Conservation (phyloP, 768 basidiomycete species). For the Suillus weaverae region DNA sequence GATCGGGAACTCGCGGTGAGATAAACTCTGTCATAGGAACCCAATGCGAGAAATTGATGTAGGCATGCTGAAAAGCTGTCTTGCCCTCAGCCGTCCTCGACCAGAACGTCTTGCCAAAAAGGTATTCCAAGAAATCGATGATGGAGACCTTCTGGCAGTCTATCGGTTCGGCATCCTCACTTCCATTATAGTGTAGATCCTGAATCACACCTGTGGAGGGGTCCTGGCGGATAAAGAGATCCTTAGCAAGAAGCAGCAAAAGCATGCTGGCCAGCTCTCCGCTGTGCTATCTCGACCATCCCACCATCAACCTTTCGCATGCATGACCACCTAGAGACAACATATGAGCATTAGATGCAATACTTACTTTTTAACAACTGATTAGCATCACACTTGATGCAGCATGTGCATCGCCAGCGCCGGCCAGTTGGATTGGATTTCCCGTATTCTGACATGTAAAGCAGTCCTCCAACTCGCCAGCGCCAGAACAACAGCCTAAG, state of each 20-base stretch:
- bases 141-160: conserved; percentile 16
- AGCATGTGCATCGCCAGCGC: no score
- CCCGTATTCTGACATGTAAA: no score
- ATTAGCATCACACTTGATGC: no score
- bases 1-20: no score
- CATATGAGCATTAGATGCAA: no score
- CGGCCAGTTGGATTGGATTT: no score
- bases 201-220: neutral
- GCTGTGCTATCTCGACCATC: conserved; percentile 4
- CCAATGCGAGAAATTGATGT: conserved; percentile 16
- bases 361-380: no score
- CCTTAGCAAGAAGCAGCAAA: conserved; percentile 11
- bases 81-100: neutral
- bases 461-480: no score
- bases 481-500: no score
- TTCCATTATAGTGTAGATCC: neutral
- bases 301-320: conserved; percentile 3
- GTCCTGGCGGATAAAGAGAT: conserved; percentile 7
- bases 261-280: conserved; percentile 15
- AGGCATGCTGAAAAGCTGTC: conserved; percentile 10
- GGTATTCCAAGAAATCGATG: conserved; percentile 15
- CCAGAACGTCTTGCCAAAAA: conserved; percentile 13
- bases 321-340: no score
- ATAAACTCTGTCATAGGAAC: no score
- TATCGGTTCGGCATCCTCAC: neutral